phyloP scores from a whole-genome alignment of 2,329 filamentous ascomycete species.

The Ceratocystis ficicola region DNA sequence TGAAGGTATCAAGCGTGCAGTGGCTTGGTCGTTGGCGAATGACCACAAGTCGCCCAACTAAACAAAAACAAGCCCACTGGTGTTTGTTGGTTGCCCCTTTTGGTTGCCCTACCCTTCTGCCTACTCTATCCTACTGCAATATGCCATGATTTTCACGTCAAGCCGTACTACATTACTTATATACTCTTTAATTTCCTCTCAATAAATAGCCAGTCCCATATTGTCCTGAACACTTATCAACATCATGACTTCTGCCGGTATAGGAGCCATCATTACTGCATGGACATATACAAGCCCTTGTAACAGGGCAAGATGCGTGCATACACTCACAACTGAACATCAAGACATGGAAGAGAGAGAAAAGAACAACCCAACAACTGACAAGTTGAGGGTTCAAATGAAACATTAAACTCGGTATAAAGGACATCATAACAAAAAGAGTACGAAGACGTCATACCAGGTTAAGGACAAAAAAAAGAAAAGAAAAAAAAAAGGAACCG shows the following conservation, averaged over 20 bases:
- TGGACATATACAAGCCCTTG: too few relatives aligned
- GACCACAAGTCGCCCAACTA: constrained; percentile 23
- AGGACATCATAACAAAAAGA: constrained; percentile 6
- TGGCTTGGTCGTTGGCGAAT: constrained; percentile 43
- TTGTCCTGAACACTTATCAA: background rate
- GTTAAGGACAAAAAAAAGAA: background rate
- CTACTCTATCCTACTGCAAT: background rate
- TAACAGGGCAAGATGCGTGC: too few relatives aligned
- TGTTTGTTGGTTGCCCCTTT: background rate
- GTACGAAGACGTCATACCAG: constrained; percentile 8
- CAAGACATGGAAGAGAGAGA: background rate
- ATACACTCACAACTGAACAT: background rate
- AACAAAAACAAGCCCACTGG: background rate
- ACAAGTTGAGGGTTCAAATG: constrained; percentile 8
- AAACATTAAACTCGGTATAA: constrained; percentile 10
- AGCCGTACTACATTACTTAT: background rate
- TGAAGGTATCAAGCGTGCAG: constrained; percentile 47
- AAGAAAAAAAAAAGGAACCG: background rate
- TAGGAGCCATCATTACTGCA: too few relatives aligned
- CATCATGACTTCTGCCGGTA: background rate
- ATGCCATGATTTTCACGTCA: background rate
- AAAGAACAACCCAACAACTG: constrained; percentile 1
- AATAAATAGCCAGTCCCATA: too few relatives aligned
- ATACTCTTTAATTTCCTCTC: too few relatives aligned
- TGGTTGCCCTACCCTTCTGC: background rate